These are phyloP conservation scores for Xenoacremonium recifei DNA, from an alignment of 2,329 filamentous ascomycete genomes.

Conservation along the genomic window DNA sequence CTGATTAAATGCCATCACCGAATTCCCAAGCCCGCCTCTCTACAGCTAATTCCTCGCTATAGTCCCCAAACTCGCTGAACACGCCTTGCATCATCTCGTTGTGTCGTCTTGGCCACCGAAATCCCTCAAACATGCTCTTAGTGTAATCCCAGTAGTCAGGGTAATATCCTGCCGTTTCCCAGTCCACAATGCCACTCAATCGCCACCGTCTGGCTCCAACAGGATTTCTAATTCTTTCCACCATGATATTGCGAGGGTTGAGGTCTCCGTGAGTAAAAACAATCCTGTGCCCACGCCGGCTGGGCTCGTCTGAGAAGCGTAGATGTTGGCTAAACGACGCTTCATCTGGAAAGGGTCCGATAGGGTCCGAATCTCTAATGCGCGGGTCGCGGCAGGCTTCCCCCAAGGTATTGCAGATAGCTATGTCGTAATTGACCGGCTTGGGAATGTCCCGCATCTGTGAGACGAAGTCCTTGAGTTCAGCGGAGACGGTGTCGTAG, in stretches of 20 bases:
- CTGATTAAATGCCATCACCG: no score
- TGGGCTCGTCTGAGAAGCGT: conserved; percentile 28
- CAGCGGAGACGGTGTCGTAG: conserved; percentile 14
- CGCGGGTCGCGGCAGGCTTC: conserved; percentile 25
- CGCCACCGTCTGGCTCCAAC: conserved; percentile 13
- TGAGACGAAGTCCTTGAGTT: conserved; percentile 23
- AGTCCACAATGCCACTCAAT: conserved; percentile 3
- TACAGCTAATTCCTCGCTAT: no score
- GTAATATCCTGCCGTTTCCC: conserved; percentile 3
- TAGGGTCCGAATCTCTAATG: conserved; percentile 16
- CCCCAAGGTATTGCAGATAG: conserved; percentile 31
- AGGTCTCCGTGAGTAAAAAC: conserved; percentile 35
- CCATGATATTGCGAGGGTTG: conserved; percentile 32
- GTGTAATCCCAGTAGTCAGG: conserved; percentile 6
- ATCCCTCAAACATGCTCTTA: conserved; percentile 4
- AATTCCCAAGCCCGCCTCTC: no score
- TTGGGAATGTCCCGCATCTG: conserved; percentile 28
- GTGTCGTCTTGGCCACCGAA: no score
- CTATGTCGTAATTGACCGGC: no score
- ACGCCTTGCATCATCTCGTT: no score
- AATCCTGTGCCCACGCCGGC: conserved; percentile 25
- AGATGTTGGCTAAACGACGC: conserved; percentile 30
- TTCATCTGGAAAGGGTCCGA: conserved; percentile 31
- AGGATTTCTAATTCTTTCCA: conserved; percentile 6
- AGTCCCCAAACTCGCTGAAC: no score